phyloP scores from a whole-genome alignment of 768 basidiomycete species.

The Leccinellum luteum region DNA sequence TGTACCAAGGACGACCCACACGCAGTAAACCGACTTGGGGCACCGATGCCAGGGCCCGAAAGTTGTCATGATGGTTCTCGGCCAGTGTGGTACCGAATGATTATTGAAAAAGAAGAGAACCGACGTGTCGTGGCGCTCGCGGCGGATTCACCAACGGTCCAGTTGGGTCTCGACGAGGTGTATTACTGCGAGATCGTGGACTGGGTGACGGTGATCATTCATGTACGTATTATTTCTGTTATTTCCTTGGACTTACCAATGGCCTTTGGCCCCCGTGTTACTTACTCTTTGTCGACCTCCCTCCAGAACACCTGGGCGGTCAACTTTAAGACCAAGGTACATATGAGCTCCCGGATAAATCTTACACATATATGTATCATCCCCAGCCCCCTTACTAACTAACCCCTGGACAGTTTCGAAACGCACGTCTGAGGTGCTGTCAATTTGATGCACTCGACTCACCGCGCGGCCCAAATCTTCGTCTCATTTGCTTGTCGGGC shows the following conservation, averaged over 20 bases:
- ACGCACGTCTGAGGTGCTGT: slow-evolving; percentile 47
- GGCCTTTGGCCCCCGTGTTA: not conserved
- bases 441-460: slow-evolving; percentile 50
- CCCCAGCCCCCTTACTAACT: no score
- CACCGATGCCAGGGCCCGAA: not conserved
- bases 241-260: not conserved
- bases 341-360: not conserved
- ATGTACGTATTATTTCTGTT: slow-evolving; percentile 28
- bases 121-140: slow-evolving; percentile 41
- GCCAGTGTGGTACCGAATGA: not conserved
- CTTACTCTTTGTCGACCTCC: not conserved
- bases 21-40: slow-evolving; percentile 20
- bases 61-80: not conserved
- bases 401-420: slow-evolving; percentile 32
- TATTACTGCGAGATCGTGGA: slow-evolving; percentile 36
- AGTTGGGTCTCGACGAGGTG: slow-evolving; percentile 39
- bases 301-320: slow-evolving; percentile 54
- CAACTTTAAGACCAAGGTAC: slow-evolving; percentile 42
- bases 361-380: not conserved
- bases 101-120: not conserved
- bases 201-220: slow-evolving; percentile 44
- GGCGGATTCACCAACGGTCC: slow-evolving; percentile 38
- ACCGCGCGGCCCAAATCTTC: no score
- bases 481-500: no score
- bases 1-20: slow-evolving; percentile 46